Percentiles rank a stretch among this genome's conserved stretches.
Evolutionary conservation across 768 basidiomycete species (phyloP).

Genomic region (Collybia sp.): DNA sequence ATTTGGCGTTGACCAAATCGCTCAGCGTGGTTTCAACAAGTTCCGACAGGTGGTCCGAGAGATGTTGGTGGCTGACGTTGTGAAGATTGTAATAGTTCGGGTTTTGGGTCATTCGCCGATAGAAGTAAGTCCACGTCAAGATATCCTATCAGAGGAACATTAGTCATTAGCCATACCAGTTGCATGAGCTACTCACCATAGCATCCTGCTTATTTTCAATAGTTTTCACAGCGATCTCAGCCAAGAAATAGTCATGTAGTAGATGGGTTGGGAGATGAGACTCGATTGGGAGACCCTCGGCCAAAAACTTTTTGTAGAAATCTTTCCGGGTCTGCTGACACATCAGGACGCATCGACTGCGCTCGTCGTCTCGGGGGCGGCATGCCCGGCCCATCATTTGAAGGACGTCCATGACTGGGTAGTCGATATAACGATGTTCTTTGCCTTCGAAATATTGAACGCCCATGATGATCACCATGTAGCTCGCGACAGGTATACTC

Average conservation of each 20-base stretch:
- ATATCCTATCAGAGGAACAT: conserved; percentile 59
- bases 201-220: conserved; percentile 99
- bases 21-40: conserved; percentile 90
- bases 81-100: conserved; percentile 94
- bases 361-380: conserved; percentile 81
- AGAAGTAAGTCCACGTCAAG: conserved; percentile 98
- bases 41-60: conserved; percentile 95
- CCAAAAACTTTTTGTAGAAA: conserved; percentile 98
- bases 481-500: conserved; percentile 89
- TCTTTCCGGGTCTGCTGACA: conserved; percentile 97
- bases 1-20: conserved; percentile 92
- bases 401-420: conserved; percentile 96
- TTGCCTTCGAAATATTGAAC: conserved; percentile 95
- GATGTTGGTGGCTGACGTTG: conserved; percentile 92
- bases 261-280: conserved; percentile 87
- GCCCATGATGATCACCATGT: conserved; percentile 99
- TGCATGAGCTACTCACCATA: conserved; percentile 48
- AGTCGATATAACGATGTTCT: conserved; percentile 97
- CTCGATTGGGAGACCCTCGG: conserved; percentile 96
- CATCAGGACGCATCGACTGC: conserved; percentile 94
- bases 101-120: conserved; percentile 95
- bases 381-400: conserved; percentile 99
- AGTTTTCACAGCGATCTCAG: conserved; percentile 97
- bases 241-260: conserved; percentile 95
- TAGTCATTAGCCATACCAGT: background rate